Conservation (phyloP, 148 eudicot genomes). For the Rhododendron ovatum region DNA sequence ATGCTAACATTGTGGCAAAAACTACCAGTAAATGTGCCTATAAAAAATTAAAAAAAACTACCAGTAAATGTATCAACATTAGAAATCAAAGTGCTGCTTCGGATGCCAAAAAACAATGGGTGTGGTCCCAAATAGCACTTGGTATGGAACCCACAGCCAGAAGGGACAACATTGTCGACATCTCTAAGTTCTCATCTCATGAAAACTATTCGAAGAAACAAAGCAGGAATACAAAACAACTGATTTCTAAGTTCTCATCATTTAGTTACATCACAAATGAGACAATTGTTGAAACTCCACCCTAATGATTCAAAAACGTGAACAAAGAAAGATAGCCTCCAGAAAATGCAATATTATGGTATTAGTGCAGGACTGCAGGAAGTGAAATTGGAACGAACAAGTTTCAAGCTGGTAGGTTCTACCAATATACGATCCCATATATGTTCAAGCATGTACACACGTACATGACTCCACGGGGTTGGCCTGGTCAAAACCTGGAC, state of each 20-base stretch:
- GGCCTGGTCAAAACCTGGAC: not conserved
- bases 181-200: not conserved
- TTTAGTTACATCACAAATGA: not conserved
- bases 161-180: not conserved
- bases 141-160: not conserved
- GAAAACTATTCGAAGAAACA: not conserved
- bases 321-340: not conserved
- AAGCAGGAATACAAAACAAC: not conserved
- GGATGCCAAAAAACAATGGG: not conserved
- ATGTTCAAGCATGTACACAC: not conserved
- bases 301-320: not conserved
- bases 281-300: not conserved
- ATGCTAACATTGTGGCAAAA: not conserved
- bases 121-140: not conserved
- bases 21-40: not conserved
- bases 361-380: not conserved
- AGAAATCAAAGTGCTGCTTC: not conserved
- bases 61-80: not conserved
- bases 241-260: not conserved
- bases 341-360: not conserved
- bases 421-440: not conserved
- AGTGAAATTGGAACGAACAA: not conserved
- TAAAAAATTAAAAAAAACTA: not conserved
- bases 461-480: not conserved
- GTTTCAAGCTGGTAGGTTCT: not conserved